Conservation (phyloP, 805 yeast genomes). For the Monosporozyma yasuniensis region DNA sequence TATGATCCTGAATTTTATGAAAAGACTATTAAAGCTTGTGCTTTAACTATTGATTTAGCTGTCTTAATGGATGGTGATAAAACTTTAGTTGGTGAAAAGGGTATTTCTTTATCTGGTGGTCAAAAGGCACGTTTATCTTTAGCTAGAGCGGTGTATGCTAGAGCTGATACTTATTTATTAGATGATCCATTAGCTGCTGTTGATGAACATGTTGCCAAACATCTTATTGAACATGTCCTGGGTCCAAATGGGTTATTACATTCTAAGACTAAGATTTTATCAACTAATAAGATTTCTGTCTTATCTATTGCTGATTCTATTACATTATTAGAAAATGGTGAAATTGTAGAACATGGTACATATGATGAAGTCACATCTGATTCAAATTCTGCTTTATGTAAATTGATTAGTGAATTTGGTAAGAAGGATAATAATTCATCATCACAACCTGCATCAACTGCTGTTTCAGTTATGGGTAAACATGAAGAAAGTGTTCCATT, state of each 20-base stretch:
- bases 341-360: constrained; percentile 56
- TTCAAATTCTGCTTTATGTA: constrained; percentile 41
- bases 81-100: constrained; percentile 95
- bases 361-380: constrained; percentile 40
- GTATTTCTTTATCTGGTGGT: constrained; percentile 93
- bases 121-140: constrained; percentile 92
- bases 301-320: constrained; percentile 65
- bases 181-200: constrained; percentile 96
- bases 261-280: constrained; percentile 65
- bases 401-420: constrained; percentile 57
- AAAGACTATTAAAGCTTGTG: constrained; percentile 80
- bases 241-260: constrained; percentile 73
- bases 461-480: constrained; percentile 13
- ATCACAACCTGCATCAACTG: constrained; percentile 4
- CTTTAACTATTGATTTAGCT: constrained; percentile 66
- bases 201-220: constrained; percentile 92
- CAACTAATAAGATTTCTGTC: constrained; percentile 81
- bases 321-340: constrained; percentile 61
- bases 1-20: constrained; percentile 76
- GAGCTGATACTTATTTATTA: constrained; percentile 83
- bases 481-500: constrained; percentile 22
- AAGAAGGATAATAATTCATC: constrained; percentile 24
- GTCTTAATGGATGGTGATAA: constrained; percentile 81
- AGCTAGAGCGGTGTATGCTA: constrained; percentile 91
- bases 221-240: constrained; percentile 70